Evolutionary conservation across 2,329 filamentous ascomycete species (phyloP).

Genomic region (Colletotrichum musicola): DNA sequence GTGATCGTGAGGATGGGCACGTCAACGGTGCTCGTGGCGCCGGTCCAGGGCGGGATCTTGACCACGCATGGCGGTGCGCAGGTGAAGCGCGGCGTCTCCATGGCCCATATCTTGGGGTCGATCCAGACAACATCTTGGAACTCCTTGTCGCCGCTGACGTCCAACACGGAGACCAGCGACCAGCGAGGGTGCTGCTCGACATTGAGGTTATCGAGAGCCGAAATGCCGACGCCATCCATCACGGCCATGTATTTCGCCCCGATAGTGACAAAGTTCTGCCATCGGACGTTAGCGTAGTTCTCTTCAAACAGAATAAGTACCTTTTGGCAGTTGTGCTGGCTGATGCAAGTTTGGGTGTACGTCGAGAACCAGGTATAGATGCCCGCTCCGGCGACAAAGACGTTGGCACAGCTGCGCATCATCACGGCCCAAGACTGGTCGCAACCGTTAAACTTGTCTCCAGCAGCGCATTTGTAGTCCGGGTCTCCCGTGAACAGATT

Average conservation of each 20-base stretch:
- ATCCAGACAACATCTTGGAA: constrained; percentile 41
- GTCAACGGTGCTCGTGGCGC: constrained; percentile 46
- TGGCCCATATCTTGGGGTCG: constrained; percentile 47
- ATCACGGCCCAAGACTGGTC: constrained; percentile 43
- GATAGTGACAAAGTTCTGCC: constrained; percentile 48
- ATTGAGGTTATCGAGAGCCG: constrained; percentile 46
- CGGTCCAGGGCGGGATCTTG: constrained; percentile 45
- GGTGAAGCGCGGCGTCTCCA: constrained; percentile 46
- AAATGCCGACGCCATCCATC: constrained; percentile 44
- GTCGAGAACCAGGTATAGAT: constrained; percentile 45
- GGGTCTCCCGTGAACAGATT: constrained; percentile 37
- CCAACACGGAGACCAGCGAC: constrained; percentile 45
- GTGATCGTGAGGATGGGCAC: constrained; percentile 49
- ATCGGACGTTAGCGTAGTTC: constrained; percentile 42
- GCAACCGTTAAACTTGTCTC: constrained; percentile 37
- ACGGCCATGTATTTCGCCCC: constrained; percentile 47
- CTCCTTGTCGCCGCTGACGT: constrained; percentile 35
- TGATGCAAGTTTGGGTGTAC: constrained; percentile 41
- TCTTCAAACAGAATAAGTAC: constrained; percentile 39
- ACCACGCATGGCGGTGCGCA: constrained; percentile 46
- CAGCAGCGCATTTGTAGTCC: constrained; percentile 30
- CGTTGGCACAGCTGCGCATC: constrained; percentile 34
- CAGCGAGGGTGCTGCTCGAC: constrained; percentile 46
- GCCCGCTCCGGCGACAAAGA: constrained; percentile 44
- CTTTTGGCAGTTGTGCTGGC: constrained; percentile 42